Conservation (phyloP, 1,284 basidiomycete genomes). For the Pholiota adiposa region DNA sequence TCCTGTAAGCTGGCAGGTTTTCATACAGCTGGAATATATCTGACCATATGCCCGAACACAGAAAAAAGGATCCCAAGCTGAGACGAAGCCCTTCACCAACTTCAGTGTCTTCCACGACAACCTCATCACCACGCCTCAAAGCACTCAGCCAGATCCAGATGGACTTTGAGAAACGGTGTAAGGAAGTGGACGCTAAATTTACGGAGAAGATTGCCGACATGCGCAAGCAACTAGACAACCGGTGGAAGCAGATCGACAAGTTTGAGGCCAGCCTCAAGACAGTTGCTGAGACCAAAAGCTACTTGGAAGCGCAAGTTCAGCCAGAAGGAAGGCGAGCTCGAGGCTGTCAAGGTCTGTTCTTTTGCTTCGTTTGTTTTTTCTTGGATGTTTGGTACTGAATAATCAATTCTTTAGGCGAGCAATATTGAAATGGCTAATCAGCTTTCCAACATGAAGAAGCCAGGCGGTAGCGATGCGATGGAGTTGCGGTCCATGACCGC, state of each 20-base stretch:
- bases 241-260: constrained; percentile 93
- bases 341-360: constrained; percentile 72
- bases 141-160: constrained; percentile 81
- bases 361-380: background rate
- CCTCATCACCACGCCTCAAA: constrained; percentile 86
- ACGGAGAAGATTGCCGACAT: constrained; percentile 78
- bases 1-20: too few relatives aligned
- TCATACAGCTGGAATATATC: too few relatives aligned
- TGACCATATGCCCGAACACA: constrained; percentile 34
- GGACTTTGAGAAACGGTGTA: constrained; percentile 86
- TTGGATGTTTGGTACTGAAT: background rate
- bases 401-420: constrained; percentile 51
- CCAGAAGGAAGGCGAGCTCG: constrained; percentile 88
- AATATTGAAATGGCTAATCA: constrained; percentile 81
- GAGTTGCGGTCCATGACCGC: constrained; percentile 75
- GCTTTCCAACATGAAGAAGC: constrained; percentile 68
- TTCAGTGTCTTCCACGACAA: constrained; percentile 95
- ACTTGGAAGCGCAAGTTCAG: constrained; percentile 86
- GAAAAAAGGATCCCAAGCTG: constrained; percentile 75
- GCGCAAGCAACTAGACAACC: constrained; percentile 85
- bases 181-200: constrained; percentile 79
- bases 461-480: constrained; percentile 68
- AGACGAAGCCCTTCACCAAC: constrained; percentile 92
- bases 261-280: constrained; percentile 90
- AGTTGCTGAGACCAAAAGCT: constrained; percentile 82